Evolutionary conservation across 2,329 filamentous ascomycete species (phyloP).

Genomic region (Chrysosporium queenslandicum): DNA sequence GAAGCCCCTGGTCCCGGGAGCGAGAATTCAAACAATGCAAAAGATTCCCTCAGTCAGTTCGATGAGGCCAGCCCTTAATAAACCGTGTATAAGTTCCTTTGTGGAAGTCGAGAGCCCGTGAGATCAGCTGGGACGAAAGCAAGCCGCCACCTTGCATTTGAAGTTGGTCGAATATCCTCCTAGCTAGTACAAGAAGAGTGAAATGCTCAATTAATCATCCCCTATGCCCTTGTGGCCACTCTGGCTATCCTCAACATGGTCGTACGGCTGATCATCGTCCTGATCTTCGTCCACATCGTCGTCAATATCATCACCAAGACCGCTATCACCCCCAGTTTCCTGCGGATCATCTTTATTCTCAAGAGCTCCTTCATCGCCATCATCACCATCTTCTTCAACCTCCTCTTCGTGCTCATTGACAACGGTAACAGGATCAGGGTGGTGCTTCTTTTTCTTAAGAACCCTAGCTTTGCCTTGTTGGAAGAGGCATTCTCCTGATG

Average conservation of each 20-base stretch:
- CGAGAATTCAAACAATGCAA: too few species aligned
- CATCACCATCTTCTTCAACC: not conserved
- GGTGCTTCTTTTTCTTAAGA: not conserved
- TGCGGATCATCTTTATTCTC: not conserved
- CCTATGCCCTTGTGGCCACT: not conserved
- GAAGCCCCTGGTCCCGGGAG: too few species aligned
- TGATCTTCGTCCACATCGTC: not conserved
- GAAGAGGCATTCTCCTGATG: conserved; percentile 24
- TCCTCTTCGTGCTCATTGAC: too few species aligned
- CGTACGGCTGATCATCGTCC: not conserved
- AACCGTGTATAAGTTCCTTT: too few species aligned
- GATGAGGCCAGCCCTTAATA: too few species aligned
- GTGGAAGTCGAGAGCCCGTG: too few species aligned
- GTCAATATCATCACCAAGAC: not conserved
- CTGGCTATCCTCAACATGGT: not conserved
- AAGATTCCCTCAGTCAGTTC: too few species aligned
- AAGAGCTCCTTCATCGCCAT: not conserved
- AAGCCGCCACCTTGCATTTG: too few species aligned
- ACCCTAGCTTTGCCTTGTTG: conserved; percentile 7
- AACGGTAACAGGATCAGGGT: not conserved
- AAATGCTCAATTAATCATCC: too few species aligned
- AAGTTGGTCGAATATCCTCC: too few species aligned
- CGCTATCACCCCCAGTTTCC: not conserved
- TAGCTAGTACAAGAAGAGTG: too few species aligned
- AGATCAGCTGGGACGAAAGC: too few species aligned